Evolutionary conservation across 176 grass and related monocot genomes (phyloP).

Genomic region (Miscanthus lutarioriparius): DNA sequence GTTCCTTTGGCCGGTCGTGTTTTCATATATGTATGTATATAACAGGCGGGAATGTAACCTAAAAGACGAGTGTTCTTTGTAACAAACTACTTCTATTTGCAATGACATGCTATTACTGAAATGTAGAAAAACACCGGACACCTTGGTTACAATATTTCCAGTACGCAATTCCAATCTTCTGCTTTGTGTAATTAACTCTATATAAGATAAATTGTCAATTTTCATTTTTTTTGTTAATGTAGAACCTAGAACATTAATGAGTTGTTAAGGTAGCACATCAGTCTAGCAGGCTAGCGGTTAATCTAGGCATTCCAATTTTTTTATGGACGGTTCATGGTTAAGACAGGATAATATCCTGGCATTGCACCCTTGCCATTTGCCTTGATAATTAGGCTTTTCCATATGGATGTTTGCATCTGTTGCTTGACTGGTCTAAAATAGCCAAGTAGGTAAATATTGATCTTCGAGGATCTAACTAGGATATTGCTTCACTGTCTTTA

Average conservation of each 20-base stretch:
- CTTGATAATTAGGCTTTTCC: background rate
- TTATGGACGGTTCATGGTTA: background rate
- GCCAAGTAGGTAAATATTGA: background rate
- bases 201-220: background rate
- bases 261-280: background rate
- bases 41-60: too few species aligned
- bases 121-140: background rate
- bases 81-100: too few species aligned
- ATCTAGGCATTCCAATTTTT: background rate
- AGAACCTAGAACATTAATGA: background rate
- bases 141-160: conserved; percentile 8
- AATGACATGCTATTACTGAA: background rate
- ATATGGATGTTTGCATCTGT: background rate
- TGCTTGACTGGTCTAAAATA: conserved; percentile 28
- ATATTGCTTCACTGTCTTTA: background rate
- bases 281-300: background rate
- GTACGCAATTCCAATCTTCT: background rate
- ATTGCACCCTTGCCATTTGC: background rate
- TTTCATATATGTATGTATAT: too few species aligned
- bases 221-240: background rate
- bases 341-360: background rate
- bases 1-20: too few species aligned
- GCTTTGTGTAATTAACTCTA: background rate
- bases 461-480: background rate
- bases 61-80: too few species aligned